Base-by-base conservation (phyloP, 1,139 yeast species). In the Spathaspora sp. region DNA sequence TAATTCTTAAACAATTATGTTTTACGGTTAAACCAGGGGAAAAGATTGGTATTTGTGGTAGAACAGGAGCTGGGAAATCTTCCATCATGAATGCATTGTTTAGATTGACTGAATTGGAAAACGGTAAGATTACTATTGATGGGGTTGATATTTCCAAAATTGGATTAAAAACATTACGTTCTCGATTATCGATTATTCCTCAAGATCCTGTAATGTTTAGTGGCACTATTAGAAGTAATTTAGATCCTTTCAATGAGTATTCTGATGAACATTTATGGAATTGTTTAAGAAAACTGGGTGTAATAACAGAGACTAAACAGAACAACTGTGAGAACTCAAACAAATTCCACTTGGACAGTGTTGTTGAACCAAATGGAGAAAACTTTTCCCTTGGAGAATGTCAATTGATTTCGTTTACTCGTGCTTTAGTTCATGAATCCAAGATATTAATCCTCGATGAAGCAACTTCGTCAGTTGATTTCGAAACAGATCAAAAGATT, bases 31-130 rank as follows among this genome's bases (percentile, higher is more conserved):
- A 69, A 11, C 75, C 82, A 1, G 76, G 80, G n/a, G 82, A 83
- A 59, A 84, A 83, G 58, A 73, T 85, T 50, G 91, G 91, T 41
- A 82, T 86, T 48, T 83, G 89, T 65, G 93, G 93, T 20, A 77
- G 91, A 56, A 86, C 91, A 1, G 93, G 93, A 48, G 90, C 91
- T 8, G 91, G 91, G 40, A 86, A 86, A 62, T 78, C 86, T 17
- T 80, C 89, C 1, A 81, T 86, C 39, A 81, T 84, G 76, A 73
- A 79, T 25, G 86, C 88, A 0, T 65, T 86, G 47, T 86, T 79
- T 61, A 72, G 93, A 46, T 64, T 86, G 38, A 66, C 76, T 10
- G 90, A 85, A 56, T 63, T 84, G 37, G 58, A 67, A n/a, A 51
- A 59, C 2, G 91, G 91, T 7, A 53, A 55, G 20, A 74, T 85